Percentiles rank a stretch among this genome's conserved stretches.
Evolutionary conservation across 2,329 filamentous ascomycete species (phyloP).

Genomic region (Truncatella angustata): DNA sequence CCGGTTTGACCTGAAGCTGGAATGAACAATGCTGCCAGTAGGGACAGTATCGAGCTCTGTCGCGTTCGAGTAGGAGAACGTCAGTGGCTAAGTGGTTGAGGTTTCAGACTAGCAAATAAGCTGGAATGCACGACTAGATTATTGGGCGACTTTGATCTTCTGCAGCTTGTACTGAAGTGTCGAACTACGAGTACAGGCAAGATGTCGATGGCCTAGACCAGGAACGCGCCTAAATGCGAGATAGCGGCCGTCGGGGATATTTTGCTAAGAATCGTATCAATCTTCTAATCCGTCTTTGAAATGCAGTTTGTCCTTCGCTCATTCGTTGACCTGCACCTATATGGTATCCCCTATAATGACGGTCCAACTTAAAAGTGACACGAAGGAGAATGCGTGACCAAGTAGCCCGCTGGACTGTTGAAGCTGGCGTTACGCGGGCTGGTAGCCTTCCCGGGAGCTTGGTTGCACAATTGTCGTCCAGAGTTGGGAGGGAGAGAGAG

Average conservation of each 20-base stretch:
- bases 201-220: too few species aligned
- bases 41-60: not conserved
- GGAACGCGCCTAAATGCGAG: not conserved
- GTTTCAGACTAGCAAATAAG: not conserved
- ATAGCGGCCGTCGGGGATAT: not conserved
- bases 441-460: not conserved
- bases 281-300: too few species aligned
- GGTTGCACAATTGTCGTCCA: not conserved
- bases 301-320: too few species aligned
- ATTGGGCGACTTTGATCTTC: not conserved
- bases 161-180: not conserved
- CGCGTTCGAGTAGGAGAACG: not conserved
- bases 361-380: conserved; percentile 5
- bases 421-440: not conserved
- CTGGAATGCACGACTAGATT: not conserved
- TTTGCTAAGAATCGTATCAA: too few species aligned
- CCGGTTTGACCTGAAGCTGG: not conserved
- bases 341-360: not conserved
- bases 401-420: conserved; percentile 2
- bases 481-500: not conserved
- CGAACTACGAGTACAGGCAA: not conserved
- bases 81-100: not conserved
- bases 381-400: conserved; percentile 2
- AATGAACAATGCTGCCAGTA: conserved; percentile 11
- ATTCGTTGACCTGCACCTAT: not conserved